phyloP scores from a whole-genome alignment of 768 basidiomycete species.

The Leccinum sublutescens region DNA sequence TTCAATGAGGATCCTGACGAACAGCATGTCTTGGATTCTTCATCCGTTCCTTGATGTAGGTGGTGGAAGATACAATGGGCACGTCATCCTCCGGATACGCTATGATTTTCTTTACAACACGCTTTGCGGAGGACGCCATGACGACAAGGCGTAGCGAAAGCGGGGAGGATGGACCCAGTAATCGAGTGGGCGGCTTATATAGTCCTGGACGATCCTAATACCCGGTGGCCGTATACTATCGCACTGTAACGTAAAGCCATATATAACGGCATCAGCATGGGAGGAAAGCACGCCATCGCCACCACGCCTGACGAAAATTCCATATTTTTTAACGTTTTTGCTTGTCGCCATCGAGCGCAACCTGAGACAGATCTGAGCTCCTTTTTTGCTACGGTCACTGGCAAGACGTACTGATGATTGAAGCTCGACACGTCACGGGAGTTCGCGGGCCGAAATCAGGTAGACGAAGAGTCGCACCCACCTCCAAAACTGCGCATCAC shows the following conservation, averaged over 20 bases:
- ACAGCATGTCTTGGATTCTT: neutral
- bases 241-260: neutral
- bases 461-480: neutral
- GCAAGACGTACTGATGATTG: neutral
- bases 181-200: neutral
- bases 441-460: neutral
- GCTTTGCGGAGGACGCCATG: neutral
- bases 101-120: neutral
- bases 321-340: neutral
- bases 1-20: neutral
- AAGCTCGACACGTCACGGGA: neutral
- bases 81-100: neutral
- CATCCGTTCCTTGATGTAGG: neutral
- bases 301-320: neutral
- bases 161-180: neutral
- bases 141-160: neutral
- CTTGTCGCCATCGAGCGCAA: neutral
- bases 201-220: neutral
- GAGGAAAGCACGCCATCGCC: neutral
- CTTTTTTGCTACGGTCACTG: neutral
- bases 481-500: neutral
- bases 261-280: neutral
- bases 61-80: neutral
- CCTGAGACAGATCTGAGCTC: neutral
- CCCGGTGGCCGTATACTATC: neutral